Conservation (phyloP, 495 filamentous ascomycete genomes). For the Choiromyces venosus region DNA sequence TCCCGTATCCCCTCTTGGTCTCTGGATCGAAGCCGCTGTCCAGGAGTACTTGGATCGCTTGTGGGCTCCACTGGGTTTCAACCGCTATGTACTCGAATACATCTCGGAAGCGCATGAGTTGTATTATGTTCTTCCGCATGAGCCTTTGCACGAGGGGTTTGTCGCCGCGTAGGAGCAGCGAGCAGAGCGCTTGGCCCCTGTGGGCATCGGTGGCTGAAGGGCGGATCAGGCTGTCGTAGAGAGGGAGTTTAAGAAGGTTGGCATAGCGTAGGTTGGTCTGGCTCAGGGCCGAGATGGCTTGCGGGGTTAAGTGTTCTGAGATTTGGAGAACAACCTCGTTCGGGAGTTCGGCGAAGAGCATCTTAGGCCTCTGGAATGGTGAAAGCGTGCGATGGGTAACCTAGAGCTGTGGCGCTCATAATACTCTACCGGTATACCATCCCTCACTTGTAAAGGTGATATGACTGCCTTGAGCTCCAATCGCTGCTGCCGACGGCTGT, state of each 20-base stretch:
- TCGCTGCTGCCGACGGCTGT: too few relatives aligned
- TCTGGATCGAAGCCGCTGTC: not conserved
- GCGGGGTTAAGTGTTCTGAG: not conserved
- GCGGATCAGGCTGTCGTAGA: not conserved
- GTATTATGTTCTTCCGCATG: not conserved
- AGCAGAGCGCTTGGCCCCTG: not conserved
- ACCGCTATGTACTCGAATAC: not conserved
- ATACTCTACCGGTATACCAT: not conserved
- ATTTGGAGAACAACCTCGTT: not conserved
- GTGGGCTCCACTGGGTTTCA: not conserved
- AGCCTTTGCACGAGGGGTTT: not conserved
- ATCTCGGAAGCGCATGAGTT: not conserved
- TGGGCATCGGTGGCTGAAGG: not conserved
- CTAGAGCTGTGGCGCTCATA: too few relatives aligned
- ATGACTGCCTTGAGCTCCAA: not conserved
- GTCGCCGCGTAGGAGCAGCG: not conserved
- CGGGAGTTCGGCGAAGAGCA: not conserved
- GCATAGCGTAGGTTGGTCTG: not conserved
- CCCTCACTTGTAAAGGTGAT: not conserved
- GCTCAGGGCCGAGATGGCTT: not conserved
- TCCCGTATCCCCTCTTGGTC: not conserved
- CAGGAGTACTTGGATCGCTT: not conserved
- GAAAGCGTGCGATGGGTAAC: not conserved
- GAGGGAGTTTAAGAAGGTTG: not conserved
- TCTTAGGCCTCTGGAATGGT: not conserved